Base-by-base conservation (phyloP, 139 green algal genomes). In the Chlamydomonas schloesseri region DNA sequence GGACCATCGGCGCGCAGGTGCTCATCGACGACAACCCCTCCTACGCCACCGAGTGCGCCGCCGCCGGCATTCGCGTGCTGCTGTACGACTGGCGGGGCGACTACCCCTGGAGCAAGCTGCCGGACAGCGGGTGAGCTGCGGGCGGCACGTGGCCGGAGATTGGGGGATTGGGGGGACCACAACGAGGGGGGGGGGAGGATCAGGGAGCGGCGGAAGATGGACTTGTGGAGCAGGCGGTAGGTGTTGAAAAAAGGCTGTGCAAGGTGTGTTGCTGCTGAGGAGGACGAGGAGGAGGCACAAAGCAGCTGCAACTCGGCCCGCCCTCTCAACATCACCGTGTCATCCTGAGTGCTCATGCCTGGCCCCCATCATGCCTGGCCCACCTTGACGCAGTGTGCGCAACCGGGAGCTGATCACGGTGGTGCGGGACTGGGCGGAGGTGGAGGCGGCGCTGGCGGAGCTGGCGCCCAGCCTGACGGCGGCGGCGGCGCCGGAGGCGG, bases 1-100 rank as follows among this genome's bases (percentile, higher is more conserved):
- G 90, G 73, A 92, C 91, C 29, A 94, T 99, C 13, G 96, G 95
- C 28, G 96, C 95, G 0, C 76, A 95, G 33, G 94, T 98, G 29
- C 90, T 99, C 0, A 97, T 99, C 37, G 97, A 99, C 88, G 97
- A 99, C 91, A 99, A 99, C 91, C 95, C 95, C 0, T 64, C 73
- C 33, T 99, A 99, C 89, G 97, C 97, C 2, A 42, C 94, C 69
- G 97, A 99, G 83, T 99, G 97, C 83, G 97, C 95, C 24, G 84
- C 89, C 37, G 93, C 88, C 23, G 97, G 97, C 58, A 95, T 99
- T 57, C 67, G 96, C 31, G 97, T 99, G 62, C 91, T 99, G 74
- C 92, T 99, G 60, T 99, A 98, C 83, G 96, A 99, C 90, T 98
- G 94, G 94, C 34, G 96, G 23, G 58, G 84, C 3, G 70, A 36